Evolutionary conservation across 2,329 filamentous ascomycete species (phyloP), one percentile per base, ranked within the genome.

Genomic region (Gyromitra esculenta): DNA sequence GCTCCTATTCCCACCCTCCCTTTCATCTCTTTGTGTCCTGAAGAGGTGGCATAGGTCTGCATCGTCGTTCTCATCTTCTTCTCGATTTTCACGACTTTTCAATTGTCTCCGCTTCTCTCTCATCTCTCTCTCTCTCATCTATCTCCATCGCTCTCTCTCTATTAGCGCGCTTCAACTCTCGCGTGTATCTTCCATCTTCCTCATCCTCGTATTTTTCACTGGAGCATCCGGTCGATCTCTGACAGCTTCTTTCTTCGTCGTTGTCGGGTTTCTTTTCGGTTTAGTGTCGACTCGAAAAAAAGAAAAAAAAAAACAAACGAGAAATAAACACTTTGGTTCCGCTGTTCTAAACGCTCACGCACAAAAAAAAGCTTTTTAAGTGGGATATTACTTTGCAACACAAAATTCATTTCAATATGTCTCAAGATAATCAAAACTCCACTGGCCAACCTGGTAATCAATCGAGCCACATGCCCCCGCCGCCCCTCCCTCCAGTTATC

Each of bases 391-490:
- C 60, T 70, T 76, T 69, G 48, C 64, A 64, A 66, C 65, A 65
- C 75, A 77, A 77, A 69, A 75, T 77, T 77, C 71, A 77, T 77
- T 77, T 77, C 71, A 77, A 70, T 83, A 97, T 97, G 94, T 90
- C 93, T 85, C 93, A 97, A 83, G 89, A 88, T 85, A 87, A 89
- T 83, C 86, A 90, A 83, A 85, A 90, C 80, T 84, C 91, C 80
- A 90, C 92, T 81, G 92, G 91, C 82, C 91, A 93, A 85, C 91
- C 88, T 80, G 91, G 92, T 85, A 85, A 87, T 79, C 90, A 90
- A 83, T 87, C 90, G 79, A 85, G 88, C 80, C 92, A 96, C 84
- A 94, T 97, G 91, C 92, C 93, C 75, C 94, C 95, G 73, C 94
- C 94, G 78, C 92, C 94, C 80, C 90, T 97, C 77, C 92, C 96